These are phyloP conservation scores for Lagenidium giganteum DNA, from an alignment of 352 stramenopile genomes.

Conservation along the genomic window DNA sequence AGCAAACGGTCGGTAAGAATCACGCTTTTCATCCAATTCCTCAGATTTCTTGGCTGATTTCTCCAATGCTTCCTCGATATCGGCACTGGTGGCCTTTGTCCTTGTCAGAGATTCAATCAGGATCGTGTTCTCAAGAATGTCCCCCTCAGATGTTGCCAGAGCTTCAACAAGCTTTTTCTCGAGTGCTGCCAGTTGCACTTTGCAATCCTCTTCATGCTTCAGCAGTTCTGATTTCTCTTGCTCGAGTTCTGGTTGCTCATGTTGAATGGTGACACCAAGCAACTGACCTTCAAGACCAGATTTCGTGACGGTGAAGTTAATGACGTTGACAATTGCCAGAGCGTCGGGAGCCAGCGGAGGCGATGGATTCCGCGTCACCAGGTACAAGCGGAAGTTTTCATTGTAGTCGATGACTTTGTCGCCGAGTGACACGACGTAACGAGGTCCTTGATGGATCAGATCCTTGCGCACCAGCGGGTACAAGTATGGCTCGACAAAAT, in stretches of 20 bases:
- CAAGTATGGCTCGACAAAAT: conserved; percentile 90
- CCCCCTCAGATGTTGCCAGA: conserved; percentile 91
- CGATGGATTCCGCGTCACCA: conserved; percentile 90
- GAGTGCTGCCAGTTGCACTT: conserved; percentile 89
- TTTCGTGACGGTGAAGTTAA: conserved; percentile 96
- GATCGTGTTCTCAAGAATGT: conserved; percentile 93
- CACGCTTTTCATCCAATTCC: conserved; percentile 90
- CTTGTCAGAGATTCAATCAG: conserved; percentile 93
- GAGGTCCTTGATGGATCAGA: conserved; percentile 87
- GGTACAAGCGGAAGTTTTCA: conserved; percentile 90
- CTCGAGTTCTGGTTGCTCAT: conserved; percentile 93
- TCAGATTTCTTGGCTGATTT: conserved; percentile 86
- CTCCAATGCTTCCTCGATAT: conserved; percentile 89
- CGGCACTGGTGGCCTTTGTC: conserved; percentile 89
- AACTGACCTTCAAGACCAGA: conserved; percentile 92
- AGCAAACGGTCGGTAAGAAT: conserved; percentile 89
- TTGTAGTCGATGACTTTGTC: conserved; percentile 95
- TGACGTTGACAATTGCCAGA: conserved; percentile 84
- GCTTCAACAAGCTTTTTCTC: conserved; percentile 93
- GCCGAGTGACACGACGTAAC: conserved; percentile 87
- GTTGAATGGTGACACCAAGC: conserved; percentile 90
- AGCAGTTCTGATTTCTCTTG: conserved; percentile 91
- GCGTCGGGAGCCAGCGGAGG: conserved; percentile 86
- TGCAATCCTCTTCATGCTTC: conserved; percentile 92
- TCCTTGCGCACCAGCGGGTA: conserved; percentile 91